Evolutionary conservation across 495 filamentous ascomycete genomes (phyloP).

Genomic region (Penicillium tannophilum): DNA sequence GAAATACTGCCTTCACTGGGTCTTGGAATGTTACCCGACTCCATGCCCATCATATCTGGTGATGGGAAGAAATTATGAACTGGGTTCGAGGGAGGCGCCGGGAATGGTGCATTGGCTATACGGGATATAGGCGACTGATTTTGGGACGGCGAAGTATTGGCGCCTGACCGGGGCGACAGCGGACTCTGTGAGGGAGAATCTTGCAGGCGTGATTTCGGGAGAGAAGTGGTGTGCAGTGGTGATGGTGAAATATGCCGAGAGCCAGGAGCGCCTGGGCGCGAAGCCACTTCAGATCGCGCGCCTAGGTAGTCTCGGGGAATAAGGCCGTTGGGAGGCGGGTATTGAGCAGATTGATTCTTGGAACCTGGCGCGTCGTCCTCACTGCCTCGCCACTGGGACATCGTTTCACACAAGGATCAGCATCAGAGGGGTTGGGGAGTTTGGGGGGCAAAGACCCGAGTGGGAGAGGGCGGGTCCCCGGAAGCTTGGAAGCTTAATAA

Average conservation of each 20-base stretch:
- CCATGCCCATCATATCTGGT: conserved; percentile 20
- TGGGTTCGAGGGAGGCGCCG: conserved; percentile 30
- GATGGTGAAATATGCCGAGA: conserved; percentile 38
- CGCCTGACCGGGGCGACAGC: conserved; percentile 33
- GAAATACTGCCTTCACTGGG: conserved; percentile 23
- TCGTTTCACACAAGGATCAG: conserved; percentile 31
- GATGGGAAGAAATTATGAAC: conserved; percentile 21
- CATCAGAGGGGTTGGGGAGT: conserved; percentile 32
- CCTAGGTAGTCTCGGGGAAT: conserved; percentile 38
- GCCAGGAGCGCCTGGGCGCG: conserved; percentile 30
- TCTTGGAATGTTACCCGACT: conserved; percentile 22
- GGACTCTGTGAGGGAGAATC: conserved; percentile 33
- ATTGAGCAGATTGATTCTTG: conserved; percentile 20
- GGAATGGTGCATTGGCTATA: conserved; percentile 38
- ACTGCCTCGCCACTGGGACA: conserved; percentile 45
- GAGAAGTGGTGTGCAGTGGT: conserved; percentile 39
- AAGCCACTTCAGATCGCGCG: conserved; percentile 32
- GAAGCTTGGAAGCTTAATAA: conserved; percentile 30
- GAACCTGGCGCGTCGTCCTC: conserved; percentile 28
- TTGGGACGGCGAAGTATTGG: conserved; percentile 28
- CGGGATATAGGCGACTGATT: conserved; percentile 26
- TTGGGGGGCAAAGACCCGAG: conserved; percentile 14
- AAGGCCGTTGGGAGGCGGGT: conserved; percentile 27
- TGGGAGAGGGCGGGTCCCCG: conserved; percentile 25
- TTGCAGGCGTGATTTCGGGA: conserved; percentile 25